A percentile compares a stretch with the other conserved stretches of the same genome.
Evolutionary conservation across 106 monocot genomes (phyloP).

Genomic region (Dendrobium officinale): DNA sequence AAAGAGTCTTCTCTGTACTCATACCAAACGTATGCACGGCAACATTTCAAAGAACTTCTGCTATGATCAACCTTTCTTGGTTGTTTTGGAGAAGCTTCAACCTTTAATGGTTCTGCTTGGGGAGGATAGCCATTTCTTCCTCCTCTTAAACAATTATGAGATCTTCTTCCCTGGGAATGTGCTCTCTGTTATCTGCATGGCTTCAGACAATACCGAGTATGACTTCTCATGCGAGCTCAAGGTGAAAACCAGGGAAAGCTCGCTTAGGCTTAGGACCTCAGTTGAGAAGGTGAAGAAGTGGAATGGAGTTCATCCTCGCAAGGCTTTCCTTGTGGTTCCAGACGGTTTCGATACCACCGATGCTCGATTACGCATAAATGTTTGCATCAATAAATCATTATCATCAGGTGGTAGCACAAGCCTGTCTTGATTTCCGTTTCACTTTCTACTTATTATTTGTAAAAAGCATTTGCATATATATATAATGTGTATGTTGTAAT

Average conservation of each 20-base stretch:
- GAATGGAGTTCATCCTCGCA: slow-evolving; percentile 20
- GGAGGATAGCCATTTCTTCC: slow-evolving; percentile 29
- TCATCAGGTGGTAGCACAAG: no score
- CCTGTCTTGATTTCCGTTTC: no score
- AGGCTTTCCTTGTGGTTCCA: slow-evolving; percentile 50
- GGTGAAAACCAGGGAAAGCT: background rate
- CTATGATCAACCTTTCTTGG: slow-evolving; percentile 16
- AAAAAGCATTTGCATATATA: no score
- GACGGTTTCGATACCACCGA: slow-evolving; percentile 8
- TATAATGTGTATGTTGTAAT: no score
- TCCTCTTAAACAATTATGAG: slow-evolving; percentile 30
- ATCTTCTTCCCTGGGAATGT: background rate
- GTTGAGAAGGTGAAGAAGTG: slow-evolving; percentile 20
- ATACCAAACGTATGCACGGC: slow-evolving; percentile 27
- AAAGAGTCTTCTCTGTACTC: slow-evolving; percentile 19
- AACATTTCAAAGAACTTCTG: slow-evolving; percentile 12
- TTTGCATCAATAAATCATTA: no score
- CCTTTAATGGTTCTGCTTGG: slow-evolving; percentile 30
- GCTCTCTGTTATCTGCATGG: slow-evolving; percentile 32
- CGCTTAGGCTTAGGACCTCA: slow-evolving; percentile 29
- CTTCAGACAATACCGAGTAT: background rate
- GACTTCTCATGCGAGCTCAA: slow-evolving; percentile 37
- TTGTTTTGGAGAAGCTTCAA: slow-evolving; percentile 10
- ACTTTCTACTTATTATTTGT: no score
- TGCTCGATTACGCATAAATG: no score